Evolutionary conservation across 805 yeast species (phyloP).

Genomic region (Ogataea polymorpha): DNA sequence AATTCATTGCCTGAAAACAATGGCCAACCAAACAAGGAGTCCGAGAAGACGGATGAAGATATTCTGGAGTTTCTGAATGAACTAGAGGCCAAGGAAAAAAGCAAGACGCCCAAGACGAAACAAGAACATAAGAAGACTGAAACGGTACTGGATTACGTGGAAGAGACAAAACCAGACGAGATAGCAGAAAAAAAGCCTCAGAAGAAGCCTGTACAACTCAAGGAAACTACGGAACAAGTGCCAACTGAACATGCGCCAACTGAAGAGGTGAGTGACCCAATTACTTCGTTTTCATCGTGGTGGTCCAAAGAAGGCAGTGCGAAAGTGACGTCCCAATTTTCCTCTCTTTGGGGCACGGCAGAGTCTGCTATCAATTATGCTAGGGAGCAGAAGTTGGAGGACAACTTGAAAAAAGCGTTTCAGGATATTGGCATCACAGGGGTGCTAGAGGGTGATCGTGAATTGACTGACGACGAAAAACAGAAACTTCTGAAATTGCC

Average conservation of each 20-base stretch:
- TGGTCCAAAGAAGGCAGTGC: constrained; percentile 69
- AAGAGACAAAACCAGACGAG: too few relatives aligned
- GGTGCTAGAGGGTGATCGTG: constrained; percentile 33
- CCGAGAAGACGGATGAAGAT: constrained; percentile 46
- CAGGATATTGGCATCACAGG: constrained; percentile 41
- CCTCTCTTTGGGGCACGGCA: constrained; percentile 65
- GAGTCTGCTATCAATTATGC: constrained; percentile 53
- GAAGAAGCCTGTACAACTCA: not conserved
- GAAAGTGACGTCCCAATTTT: constrained; percentile 58
- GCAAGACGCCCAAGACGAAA: constrained; percentile 20
- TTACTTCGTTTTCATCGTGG: constrained; percentile 67
- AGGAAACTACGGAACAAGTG: not conserved
- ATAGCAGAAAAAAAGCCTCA: not conserved
- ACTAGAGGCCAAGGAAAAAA: constrained; percentile 57
- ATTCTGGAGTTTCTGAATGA: constrained; percentile 62
- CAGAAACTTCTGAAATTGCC: constrained; percentile 27
- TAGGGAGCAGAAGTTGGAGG: constrained; percentile 34
- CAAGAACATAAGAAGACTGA: constrained; percentile 1
- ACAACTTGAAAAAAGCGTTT: constrained; percentile 35
- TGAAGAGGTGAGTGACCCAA: constrained; percentile 47
- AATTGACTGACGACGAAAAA: constrained; percentile 32
- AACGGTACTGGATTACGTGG: not conserved
- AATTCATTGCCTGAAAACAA: constrained; percentile 68
- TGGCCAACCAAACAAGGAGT: constrained; percentile 18
- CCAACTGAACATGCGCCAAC: not conserved